Percentiles rank a stretch among this genome's conserved stretches.
phyloP scores from a whole-genome alignment of 768 basidiomycete species.

The Boletus eberwhitei region DNA sequence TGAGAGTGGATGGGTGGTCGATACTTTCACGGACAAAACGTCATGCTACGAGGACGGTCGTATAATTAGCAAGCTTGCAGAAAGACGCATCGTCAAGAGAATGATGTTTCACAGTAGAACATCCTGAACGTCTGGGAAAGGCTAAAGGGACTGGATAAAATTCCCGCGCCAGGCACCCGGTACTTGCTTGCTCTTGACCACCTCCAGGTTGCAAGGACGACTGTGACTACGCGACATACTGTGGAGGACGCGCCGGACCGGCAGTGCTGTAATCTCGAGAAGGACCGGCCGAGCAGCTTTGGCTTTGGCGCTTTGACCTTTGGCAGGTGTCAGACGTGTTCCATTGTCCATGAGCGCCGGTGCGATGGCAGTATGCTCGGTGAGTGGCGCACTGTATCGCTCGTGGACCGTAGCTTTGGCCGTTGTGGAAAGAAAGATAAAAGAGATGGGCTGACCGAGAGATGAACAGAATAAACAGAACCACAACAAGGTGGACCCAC shows the following conservation, averaged over 20 bases:
- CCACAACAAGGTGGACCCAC: slow-evolving; percentile 35
- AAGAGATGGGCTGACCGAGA: not conserved
- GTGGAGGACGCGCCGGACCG: not conserved
- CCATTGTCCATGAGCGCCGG: not conserved
- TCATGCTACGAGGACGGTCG: too few relatives aligned
- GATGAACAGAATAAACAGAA: slow-evolving; percentile 25
- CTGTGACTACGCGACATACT: not conserved
- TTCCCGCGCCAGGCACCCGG: slow-evolving; percentile 4
- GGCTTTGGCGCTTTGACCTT: slow-evolving; percentile 15
- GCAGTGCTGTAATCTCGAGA: not conserved
- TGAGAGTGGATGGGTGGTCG: not conserved
- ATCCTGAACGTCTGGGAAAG: not conserved
- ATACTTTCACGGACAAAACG: not conserved
- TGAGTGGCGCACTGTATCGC: slow-evolving; percentile 10
- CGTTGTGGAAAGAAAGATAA: slow-evolving; percentile 13
- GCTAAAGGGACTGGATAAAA: not conserved
- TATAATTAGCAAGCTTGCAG: too few relatives aligned
- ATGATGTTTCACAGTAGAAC: not conserved
- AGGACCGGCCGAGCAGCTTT: not conserved
- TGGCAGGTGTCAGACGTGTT: slow-evolving; percentile 5
- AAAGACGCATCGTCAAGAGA: too few relatives aligned
- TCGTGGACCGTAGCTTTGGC: slow-evolving; percentile 4
- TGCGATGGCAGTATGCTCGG: slow-evolving; percentile 12
- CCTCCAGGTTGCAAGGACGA: not conserved
- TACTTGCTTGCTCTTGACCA: not conserved